Evolutionary conservation across 2,329 filamentous ascomycete species (phyloP).

Genomic region (Annulohypoxylon truncatum): DNA sequence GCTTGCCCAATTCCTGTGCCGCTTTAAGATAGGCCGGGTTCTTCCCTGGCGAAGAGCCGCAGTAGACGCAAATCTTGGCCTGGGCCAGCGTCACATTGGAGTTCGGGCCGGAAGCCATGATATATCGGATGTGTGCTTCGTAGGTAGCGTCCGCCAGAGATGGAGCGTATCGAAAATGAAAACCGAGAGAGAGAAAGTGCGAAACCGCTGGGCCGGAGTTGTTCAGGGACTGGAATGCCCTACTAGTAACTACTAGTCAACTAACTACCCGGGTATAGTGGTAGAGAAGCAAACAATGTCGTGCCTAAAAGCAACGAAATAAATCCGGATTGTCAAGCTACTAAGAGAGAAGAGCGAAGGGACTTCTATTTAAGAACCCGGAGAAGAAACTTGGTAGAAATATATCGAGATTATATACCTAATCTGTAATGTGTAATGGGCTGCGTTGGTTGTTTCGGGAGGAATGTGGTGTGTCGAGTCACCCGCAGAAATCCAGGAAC

Average conservation of each 20-base stretch:
- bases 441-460: slow-evolving; percentile 27
- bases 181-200: not conserved
- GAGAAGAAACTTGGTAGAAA: not conserved
- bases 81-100: slow-evolving; percentile 52
- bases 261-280: too few relatives aligned
- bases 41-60: slow-evolving; percentile 81
- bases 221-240: slow-evolving; percentile 3
- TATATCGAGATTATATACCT: slow-evolving; percentile 1
- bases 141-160: slow-evolving; percentile 6
- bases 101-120: slow-evolving; percentile 55
- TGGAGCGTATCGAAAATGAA: not conserved
- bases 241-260: not conserved
- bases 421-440: not conserved
- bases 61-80: slow-evolving; percentile 92
- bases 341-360: not conserved
- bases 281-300: slow-evolving; percentile 12
- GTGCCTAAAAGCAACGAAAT: slow-evolving; percentile 26
- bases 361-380: slow-evolving; percentile 13
- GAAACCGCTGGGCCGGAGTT: not conserved
- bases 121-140: not conserved
- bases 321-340: not conserved
- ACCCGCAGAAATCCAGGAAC: slow-evolving; percentile 17
- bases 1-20: slow-evolving; percentile 77
- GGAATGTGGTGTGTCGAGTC: slow-evolving; percentile 32
- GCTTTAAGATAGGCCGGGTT: slow-evolving; percentile 81